Evolutionary conservation across 2,329 filamentous ascomycete species (phyloP), one percentile per base, ranked within the genome.

Genomic region (Ophiostoma himal-ulmi): DNA sequence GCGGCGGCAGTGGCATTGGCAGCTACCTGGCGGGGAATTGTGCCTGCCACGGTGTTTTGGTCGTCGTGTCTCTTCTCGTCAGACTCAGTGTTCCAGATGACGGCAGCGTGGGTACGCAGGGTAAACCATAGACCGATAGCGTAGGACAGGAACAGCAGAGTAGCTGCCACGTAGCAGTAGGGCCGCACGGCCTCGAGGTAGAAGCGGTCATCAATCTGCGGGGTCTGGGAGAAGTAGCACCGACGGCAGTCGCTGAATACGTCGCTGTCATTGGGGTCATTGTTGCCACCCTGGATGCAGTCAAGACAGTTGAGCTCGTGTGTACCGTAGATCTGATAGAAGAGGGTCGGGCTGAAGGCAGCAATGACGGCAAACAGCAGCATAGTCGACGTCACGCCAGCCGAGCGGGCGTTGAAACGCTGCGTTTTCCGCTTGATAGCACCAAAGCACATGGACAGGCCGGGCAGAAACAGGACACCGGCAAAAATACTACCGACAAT

Each of bases 401-500:
- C 95, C 44, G 94, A 98, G 77, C 90, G 93, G 73, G 95, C 94
- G 78, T 99, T 99, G 85, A 99, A 99, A 60, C 95, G 90, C 78
- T 99, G 95, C 0, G 95, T 99, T 82, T 99, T 99, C 76, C 96
- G 89, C 82, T 97, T 97, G 77, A 99, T 90, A 22, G 96, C 96
- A 64, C 95, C 95, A 77, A 97, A 99, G 80, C 95, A 99, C 95
- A 99, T 99, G 71, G 94, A 98, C 44, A 99, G 79, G 1, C 95
- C 95, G 0, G 95, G 95, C 65, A 99, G 84, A 78, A 99, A 96
- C 17, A 99, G 84, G 64, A 99, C 92, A 81, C 95, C 95, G 4
- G 94, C 94, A 78, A 99, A 97, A 73, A 99, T 97, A 79, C 95
- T 99, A 73, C 95, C 95, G 72, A 99, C 92, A 75, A 99, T 93